phyloP scores from a whole-genome alignment of 768 basidiomycete genomes.

The Leucocoprinus leucothites region DNA sequence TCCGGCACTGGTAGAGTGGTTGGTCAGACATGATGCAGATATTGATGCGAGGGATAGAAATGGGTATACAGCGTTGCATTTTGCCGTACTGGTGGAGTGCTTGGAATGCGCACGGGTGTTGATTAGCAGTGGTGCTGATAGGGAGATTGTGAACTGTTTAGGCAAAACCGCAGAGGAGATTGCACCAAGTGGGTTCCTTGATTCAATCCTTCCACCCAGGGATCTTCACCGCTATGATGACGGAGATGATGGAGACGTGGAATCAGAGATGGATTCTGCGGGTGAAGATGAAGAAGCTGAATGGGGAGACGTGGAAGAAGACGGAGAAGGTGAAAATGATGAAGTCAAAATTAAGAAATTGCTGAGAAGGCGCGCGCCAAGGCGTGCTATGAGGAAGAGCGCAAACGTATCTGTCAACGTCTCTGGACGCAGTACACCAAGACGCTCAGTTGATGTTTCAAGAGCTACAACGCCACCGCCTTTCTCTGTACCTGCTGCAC shows the following conservation, averaged over 20 bases:
- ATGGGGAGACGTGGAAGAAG: constrained; percentile 19
- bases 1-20: constrained; percentile 62
- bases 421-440: constrained; percentile 18
- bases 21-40: constrained; percentile 72
- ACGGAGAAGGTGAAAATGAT: constrained; percentile 9
- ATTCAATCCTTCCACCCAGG: constrained; percentile 27
- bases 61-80: constrained; percentile 88
- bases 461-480: constrained; percentile 27
- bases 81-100: constrained; percentile 69
- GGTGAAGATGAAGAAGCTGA: constrained; percentile 49
- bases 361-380: constrained; percentile 29
- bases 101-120: constrained; percentile 63
- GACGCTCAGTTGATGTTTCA: constrained; percentile 29
- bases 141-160: constrained; percentile 67
- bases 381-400: constrained; percentile 23
- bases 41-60: constrained; percentile 84
- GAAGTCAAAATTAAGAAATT: constrained; percentile 32
- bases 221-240: constrained; percentile 20
- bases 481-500: constrained; percentile 10
- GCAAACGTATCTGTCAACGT: constrained; percentile 22
- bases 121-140: constrained; percentile 77
- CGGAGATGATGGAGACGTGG: constrained; percentile 34
- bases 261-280: constrained; percentile 62
- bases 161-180: constrained; percentile 72
- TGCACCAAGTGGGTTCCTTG: constrained; percentile 42